phyloP scores from a whole-genome alignment of 2,329 filamentous ascomycete species.

The Aspergillus thermomutatus region DNA sequence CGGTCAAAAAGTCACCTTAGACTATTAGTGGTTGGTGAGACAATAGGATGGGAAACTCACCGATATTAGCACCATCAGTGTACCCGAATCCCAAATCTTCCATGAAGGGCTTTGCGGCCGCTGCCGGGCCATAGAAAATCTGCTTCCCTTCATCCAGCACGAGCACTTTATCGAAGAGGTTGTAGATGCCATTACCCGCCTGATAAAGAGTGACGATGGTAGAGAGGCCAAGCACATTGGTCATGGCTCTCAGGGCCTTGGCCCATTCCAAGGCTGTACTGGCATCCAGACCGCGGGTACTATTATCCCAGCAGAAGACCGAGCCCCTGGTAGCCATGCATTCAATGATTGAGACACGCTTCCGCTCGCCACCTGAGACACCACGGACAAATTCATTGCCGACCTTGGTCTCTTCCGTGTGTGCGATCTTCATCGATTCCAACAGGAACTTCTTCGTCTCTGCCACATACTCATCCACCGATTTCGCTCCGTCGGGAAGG shows the following conservation, averaged over 20 bases:
- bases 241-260: conserved; percentile 57
- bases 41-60: conserved; percentile 29
- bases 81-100: conserved; percentile 62
- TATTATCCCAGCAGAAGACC: conserved; percentile 64
- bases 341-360: conserved; percentile 65
- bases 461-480: conserved; percentile 51
- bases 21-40: not conserved
- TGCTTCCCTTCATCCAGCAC: conserved; percentile 62
- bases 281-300: conserved; percentile 60
- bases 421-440: conserved; percentile 52
- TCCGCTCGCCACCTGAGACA: conserved; percentile 63
- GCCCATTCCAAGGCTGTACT: conserved; percentile 58
- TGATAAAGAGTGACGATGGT: conserved; percentile 64
- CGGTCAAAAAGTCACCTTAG: conserved; percentile 57
- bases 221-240: conserved; percentile 55
- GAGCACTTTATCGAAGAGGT: conserved; percentile 64
- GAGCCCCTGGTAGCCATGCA: conserved; percentile 53
- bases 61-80: conserved; percentile 56
- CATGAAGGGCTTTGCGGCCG: conserved; percentile 61
- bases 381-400: conserved; percentile 62
- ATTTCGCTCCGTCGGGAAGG: conserved; percentile 63
- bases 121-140: conserved; percentile 60
- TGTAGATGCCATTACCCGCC: conserved; percentile 63
- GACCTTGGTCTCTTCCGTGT: conserved; percentile 62
- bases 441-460: conserved; percentile 53